A percentile compares a stretch with the other conserved stretches of the same genome.
These are phyloP conservation scores for Fusarium luffae DNA, from an alignment of 2,329 filamentous ascomycete species.

Conservation along the genomic window DNA sequence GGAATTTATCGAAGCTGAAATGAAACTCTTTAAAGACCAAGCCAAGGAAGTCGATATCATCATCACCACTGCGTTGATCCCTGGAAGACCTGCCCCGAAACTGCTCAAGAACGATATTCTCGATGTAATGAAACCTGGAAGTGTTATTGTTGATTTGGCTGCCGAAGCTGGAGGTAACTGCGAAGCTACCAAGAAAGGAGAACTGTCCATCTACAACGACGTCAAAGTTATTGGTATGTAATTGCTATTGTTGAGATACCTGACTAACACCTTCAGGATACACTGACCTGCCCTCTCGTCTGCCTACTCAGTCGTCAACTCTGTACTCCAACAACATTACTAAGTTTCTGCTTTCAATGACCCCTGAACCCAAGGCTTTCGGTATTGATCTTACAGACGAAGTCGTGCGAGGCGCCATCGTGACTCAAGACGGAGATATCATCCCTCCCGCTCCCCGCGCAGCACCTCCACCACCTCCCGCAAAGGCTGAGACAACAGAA, in stretches of 20 bases:
- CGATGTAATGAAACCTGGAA: constrained; percentile 88
- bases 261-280: constrained; percentile 66
- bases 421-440: constrained; percentile 80
- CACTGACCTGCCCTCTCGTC: constrained; percentile 85
- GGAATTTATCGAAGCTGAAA: constrained; percentile 91
- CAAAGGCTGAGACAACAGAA: constrained; percentile 57
- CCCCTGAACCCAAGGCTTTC: constrained; percentile 80
- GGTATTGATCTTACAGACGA: constrained; percentile 85
- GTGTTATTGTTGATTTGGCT: constrained; percentile 87
- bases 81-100: constrained; percentile 83
- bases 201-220: constrained; percentile 77
- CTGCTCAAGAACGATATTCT: constrained; percentile 85
- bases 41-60: constrained; percentile 91
- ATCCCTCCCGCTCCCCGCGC: constrained; percentile 80
- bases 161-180: constrained; percentile 91
- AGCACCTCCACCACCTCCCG: constrained; percentile 64
- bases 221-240: constrained; percentile 82
- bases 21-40: constrained; percentile 91
- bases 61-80: constrained; percentile 91
- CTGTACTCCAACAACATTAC: constrained; percentile 95
- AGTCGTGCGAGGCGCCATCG: constrained; percentile 86
- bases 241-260: rapidly evolving
- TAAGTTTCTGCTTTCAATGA: constrained; percentile 86
- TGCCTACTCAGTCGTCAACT: constrained; percentile 89
- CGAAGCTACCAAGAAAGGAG: constrained; percentile 79